Evolutionary conservation across 2,329 filamentous ascomycete genomes (phyloP).

Genomic region (Rhynchosporium secalis): DNA sequence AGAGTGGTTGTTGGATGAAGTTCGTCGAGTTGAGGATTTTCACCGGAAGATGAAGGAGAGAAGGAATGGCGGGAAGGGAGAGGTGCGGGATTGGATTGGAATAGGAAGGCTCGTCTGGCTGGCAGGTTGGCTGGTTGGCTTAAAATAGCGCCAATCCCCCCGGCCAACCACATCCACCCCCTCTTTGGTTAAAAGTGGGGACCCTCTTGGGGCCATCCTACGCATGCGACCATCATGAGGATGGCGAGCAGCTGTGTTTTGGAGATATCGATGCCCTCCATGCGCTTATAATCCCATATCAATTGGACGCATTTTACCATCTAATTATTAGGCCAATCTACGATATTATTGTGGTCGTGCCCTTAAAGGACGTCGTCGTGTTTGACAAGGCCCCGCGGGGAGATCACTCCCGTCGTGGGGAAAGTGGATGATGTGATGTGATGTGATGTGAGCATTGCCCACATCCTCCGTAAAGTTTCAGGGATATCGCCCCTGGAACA

Average conservation of each 20-base stretch:
- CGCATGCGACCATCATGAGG: neutral
- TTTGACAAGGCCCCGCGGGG: neutral
- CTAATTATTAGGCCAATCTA: too few relatives aligned
- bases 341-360: neutral
- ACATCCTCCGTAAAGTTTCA: neutral
- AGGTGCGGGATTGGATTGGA: neutral
- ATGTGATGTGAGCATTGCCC: too few relatives aligned
- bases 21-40: neutral
- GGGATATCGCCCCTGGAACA: neutral
- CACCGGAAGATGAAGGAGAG: neutral
- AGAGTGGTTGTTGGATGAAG: constrained; percentile 14
- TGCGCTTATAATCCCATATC: neutral
- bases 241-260: neutral
- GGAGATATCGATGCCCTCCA: neutral
- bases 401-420: neutral
- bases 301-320: neutral
- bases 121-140: neutral
- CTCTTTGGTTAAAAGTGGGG: constrained; percentile 4
- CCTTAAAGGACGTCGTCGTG: neutral
- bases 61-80: neutral
- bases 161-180: constrained; percentile 13
- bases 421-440: neutral
- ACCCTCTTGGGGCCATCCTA: neutral
- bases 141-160: constrained; percentile 1
- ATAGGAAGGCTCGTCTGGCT: neutral